Conservation (phyloP, 2,329 filamentous ascomycete genomes). For the Diaporthe vexans region DNA sequence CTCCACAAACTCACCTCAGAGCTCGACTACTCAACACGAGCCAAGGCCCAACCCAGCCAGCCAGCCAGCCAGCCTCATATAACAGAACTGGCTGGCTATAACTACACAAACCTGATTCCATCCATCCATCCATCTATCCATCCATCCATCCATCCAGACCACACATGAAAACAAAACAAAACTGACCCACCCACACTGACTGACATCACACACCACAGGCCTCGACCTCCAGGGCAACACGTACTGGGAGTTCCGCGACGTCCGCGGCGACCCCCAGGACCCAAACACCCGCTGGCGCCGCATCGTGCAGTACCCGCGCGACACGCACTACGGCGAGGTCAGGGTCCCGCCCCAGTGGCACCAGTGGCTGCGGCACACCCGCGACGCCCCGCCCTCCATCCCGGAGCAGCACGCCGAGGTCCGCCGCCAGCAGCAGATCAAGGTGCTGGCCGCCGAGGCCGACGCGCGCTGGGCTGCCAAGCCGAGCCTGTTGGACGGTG, state of each 20-base stretch:
- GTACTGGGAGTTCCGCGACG: slow-evolving; percentile 76
- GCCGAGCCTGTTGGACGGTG: slow-evolving; percentile 60
- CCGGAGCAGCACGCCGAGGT: slow-evolving; percentile 70
- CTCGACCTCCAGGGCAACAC: slow-evolving; percentile 76
- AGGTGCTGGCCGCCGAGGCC: slow-evolving; percentile 70
- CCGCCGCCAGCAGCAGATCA: slow-evolving; percentile 65
- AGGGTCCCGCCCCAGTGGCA: slow-evolving; percentile 75
- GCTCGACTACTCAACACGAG: slow-evolving; percentile 2
- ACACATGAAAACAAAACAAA: too few relatives aligned
- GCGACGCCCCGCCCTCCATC: slow-evolving; percentile 66
- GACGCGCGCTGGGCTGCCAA: slow-evolving; percentile 76
- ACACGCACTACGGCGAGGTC: slow-evolving; percentile 68
- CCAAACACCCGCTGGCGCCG: slow-evolving; percentile 66
- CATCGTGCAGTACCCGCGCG: slow-evolving; percentile 71
- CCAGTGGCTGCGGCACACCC: slow-evolving; percentile 76
- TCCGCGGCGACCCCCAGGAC: slow-evolving; percentile 50
- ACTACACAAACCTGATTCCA: not conserved
- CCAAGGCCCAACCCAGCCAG: not conserved
- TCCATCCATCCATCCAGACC: too few relatives aligned
- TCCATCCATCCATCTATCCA: not conserved
- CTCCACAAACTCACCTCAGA: slow-evolving; percentile 15
- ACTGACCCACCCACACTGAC: not conserved
- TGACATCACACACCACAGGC: slow-evolving; percentile 56
- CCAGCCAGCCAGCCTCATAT: not conserved
- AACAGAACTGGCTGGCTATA: not conserved